phyloP scores from a whole-genome alignment of 2,329 filamentous ascomycete species.

The Aureobasidium musti region DNA sequence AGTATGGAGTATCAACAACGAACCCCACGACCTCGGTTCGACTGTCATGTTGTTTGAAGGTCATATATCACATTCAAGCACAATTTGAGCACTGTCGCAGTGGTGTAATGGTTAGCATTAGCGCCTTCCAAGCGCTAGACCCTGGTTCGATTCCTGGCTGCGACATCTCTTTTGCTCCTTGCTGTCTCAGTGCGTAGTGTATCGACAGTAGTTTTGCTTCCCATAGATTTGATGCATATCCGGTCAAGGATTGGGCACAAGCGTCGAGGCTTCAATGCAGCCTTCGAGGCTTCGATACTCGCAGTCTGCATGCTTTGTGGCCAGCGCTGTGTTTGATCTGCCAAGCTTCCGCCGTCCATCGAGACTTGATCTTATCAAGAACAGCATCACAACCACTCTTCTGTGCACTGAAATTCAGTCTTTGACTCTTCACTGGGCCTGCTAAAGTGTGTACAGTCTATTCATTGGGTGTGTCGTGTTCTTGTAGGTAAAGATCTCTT shows the following conservation, averaged over 20 bases:
- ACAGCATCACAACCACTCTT: background rate
- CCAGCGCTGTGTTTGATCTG: background rate
- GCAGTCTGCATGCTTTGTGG: background rate
- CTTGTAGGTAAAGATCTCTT: no score
- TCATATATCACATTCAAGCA: background rate
- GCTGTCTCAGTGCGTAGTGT: background rate
- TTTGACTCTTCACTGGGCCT: no score
- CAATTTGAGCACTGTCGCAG: background rate
- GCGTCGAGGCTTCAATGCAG: background rate
- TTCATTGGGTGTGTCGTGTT: no score
- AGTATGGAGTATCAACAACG: no score
- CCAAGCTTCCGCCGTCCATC: background rate
- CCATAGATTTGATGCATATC: background rate
- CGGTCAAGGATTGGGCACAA: no score
- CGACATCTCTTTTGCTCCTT: background rate
- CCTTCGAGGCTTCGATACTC: background rate
- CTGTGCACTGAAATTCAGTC: background rate
- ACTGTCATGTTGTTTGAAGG: background rate
- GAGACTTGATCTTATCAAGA: background rate
- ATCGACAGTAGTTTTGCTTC: background rate
- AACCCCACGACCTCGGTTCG: no score
- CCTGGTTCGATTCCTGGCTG: conserved; percentile 24
- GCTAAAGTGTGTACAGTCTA: no score
- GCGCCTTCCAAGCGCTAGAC: conserved; percentile 18
- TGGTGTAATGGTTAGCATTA: conserved; percentile 24